These are phyloP conservation scores for Themeda triandra DNA, from an alignment of 176 grass and related monocot genomes.

Conservation along the genomic window DNA sequence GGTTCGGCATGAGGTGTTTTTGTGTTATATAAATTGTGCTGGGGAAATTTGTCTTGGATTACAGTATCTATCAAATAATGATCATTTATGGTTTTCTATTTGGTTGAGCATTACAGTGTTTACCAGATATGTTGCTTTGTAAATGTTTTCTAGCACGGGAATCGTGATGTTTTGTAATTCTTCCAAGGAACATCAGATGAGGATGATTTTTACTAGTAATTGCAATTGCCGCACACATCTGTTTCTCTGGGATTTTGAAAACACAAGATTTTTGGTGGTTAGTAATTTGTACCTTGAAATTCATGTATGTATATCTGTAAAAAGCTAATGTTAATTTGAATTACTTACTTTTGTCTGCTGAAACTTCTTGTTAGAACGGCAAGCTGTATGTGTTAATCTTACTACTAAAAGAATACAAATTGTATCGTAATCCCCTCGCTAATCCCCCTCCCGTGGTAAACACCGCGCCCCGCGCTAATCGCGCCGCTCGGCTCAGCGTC, in stretches of 20 bases:
- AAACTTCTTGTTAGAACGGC: too few species aligned
- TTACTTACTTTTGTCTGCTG: too few species aligned
- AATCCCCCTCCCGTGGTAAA: too few species aligned
- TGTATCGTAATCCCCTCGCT: too few species aligned
- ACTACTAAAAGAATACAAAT: too few species aligned
- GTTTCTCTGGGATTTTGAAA: not conserved
- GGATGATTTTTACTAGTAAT: not conserved
- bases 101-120: not conserved
- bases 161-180: not conserved
- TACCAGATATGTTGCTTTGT: not conserved
- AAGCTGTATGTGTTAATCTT: too few species aligned
- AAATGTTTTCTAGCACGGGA: not conserved
- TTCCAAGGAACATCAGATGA: not conserved
- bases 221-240: not conserved
- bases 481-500: too few species aligned
- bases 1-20: not conserved
- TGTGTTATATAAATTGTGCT: not conserved
- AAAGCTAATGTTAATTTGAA: not conserved
- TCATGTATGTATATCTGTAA: not conserved
- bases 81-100: not conserved
- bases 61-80: not conserved
- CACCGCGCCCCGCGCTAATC: too few species aligned
- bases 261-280: not conserved
- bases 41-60: not conserved
- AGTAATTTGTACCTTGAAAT: not conserved